phyloP scores from a whole-genome alignment of 2,329 filamentous ascomycete species.

The Zasmidium angulare region DNA sequence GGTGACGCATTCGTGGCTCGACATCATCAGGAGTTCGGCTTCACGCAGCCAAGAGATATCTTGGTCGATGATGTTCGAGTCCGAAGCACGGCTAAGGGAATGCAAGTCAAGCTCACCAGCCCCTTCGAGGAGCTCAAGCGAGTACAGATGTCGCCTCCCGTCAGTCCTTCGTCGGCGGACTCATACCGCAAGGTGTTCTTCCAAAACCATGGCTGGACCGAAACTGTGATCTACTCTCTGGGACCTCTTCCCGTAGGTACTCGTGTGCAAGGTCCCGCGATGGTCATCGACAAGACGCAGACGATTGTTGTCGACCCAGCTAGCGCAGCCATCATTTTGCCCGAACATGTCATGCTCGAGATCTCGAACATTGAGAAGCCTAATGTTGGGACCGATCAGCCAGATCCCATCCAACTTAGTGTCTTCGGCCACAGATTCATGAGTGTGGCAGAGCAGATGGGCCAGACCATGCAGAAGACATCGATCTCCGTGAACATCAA shows the following conservation, averaged over 20 bases:
- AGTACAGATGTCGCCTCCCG: constrained; percentile 58
- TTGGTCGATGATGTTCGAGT: constrained; percentile 42
- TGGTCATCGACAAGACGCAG: constrained; percentile 45
- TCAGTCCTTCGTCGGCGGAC: constrained; percentile 62
- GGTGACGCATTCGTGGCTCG: constrained; percentile 36
- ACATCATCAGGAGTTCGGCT: constrained; percentile 45
- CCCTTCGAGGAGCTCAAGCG: constrained; percentile 78
- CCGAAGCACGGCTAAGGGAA: constrained; percentile 60
- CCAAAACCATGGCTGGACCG: constrained; percentile 53
- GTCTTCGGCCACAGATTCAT: constrained; percentile 60
- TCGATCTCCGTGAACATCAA: constrained; percentile 53
- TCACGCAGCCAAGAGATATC: constrained; percentile 38
- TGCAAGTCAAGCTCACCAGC: constrained; percentile 73
- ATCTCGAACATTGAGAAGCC: constrained; percentile 45
- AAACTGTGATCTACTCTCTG: constrained; percentile 29
- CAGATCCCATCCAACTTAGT: constrained; percentile 57
- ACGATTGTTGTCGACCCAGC: constrained; percentile 46
- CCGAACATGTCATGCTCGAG: constrained; percentile 44
- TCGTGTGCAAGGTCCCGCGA: constrained; percentile 32
- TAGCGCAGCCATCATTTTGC: constrained; percentile 38
- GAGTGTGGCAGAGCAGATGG: constrained; percentile 61
- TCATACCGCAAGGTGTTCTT: constrained; percentile 75
- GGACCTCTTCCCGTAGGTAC: constrained; percentile 21
- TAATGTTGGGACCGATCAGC: constrained; percentile 53
- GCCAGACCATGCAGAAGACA: constrained; percentile 56